A percentile compares a stretch with the other conserved stretches of the same genome.
Evolutionary conservation across 2,329 filamentous ascomycete species (phyloP).

Genomic region (Epichloe gansuensis): DNA sequence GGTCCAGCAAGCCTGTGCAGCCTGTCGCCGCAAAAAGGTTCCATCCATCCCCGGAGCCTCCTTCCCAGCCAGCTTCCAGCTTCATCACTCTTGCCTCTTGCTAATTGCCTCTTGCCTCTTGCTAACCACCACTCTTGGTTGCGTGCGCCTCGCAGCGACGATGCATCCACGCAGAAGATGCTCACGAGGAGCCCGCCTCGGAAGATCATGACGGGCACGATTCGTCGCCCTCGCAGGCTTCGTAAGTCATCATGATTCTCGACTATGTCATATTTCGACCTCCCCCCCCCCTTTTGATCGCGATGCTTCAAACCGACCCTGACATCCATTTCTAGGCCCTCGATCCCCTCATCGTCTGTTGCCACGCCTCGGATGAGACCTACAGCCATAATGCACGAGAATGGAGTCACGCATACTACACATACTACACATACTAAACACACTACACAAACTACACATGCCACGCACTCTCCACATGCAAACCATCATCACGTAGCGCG

Average conservation of each 20-base stretch:
- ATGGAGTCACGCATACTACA: not conserved
- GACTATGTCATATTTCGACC: not conserved
- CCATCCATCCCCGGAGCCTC: not conserved
- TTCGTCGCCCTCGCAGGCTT: slow-evolving; percentile 17
- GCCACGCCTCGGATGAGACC: slow-evolving; percentile 1
- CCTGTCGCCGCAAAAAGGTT: slow-evolving; percentile 43
- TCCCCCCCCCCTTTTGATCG: too few relatives aligned
- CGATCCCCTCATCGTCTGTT: not conserved
- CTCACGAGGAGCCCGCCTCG: slow-evolving; percentile 15
- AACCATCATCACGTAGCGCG: not conserved
- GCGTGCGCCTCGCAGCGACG: slow-evolving; percentile 22
- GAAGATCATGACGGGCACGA: slow-evolving; percentile 16
- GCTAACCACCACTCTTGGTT: slow-evolving; percentile 3
- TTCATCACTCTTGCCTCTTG: not conserved
- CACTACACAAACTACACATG: not conserved
- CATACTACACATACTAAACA: not conserved
- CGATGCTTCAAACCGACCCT: not conserved
- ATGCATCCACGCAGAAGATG: slow-evolving; percentile 29
- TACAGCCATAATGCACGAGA: not conserved
- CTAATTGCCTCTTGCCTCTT: not conserved
- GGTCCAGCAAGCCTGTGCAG: slow-evolving; percentile 42
- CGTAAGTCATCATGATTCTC: slow-evolving; percentile 12
- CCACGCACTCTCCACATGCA: not conserved
- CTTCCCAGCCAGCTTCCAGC: not conserved
- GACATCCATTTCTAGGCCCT: slow-evolving; percentile 1